phyloP scores from a whole-genome alignment of 306 rosid genomes.

The Quercus agrifolia region DNA sequence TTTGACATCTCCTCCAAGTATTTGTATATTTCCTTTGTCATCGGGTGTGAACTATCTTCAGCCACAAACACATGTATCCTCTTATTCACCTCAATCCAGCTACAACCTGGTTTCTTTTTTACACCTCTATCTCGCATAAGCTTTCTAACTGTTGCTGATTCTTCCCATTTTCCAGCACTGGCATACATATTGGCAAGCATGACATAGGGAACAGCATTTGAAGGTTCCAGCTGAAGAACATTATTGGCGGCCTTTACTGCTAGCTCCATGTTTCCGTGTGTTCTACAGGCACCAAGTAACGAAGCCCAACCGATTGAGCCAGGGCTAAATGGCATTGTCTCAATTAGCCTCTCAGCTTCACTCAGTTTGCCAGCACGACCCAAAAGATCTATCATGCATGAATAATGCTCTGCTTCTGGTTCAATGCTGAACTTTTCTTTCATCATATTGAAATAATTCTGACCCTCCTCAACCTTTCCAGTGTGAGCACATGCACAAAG shows the following conservation, averaged over 20 bases:
- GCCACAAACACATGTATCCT: conserved; percentile 62
- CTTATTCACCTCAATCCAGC: conserved; percentile 78
- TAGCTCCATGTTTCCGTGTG: conserved; percentile 72
- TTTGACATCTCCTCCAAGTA: conserved; percentile 58
- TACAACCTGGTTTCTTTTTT: conserved; percentile 83
- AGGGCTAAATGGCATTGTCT: conserved; percentile 67
- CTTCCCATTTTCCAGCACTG: conserved; percentile 66
- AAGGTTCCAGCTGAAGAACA: conserved; percentile 60
- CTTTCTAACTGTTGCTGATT: conserved; percentile 52
- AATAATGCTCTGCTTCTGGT: conserved; percentile 70
- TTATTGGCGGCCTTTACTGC: conserved; percentile 70
- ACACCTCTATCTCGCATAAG: conserved; percentile 70
- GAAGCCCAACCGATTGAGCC: conserved; percentile 75
- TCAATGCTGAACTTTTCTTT: conserved; percentile 60
- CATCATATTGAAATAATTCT: conserved; percentile 68
- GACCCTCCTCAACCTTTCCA: conserved; percentile 75
- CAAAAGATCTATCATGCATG: conserved; percentile 84
- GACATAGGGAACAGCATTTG: conserved; percentile 64
- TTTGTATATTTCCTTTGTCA: conserved; percentile 57
- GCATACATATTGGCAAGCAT: conserved; percentile 64
- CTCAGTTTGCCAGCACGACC: conserved; percentile 71
- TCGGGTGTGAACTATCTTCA: conserved; percentile 75
- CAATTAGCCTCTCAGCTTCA: conserved; percentile 72
- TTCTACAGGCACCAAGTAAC: conserved; percentile 79
- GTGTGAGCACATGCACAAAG: conserved; percentile 79